Percentiles rank a stretch among this genome's conserved stretches.
phyloP scores from a whole-genome alignment of 805 yeast species.

The Saccharomycopsis schoenii region DNA sequence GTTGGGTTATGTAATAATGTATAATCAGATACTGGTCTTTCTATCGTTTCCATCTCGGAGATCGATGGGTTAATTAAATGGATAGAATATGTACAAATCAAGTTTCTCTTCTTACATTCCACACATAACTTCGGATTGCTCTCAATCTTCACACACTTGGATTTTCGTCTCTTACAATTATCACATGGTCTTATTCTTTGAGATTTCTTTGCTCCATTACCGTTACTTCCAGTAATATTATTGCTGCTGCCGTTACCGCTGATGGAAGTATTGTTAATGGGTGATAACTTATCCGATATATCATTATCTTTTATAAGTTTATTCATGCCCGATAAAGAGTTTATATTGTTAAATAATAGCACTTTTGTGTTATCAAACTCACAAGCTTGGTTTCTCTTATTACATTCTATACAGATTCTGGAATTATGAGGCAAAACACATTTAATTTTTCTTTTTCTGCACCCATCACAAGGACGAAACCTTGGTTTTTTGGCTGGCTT shows the following conservation, averaged over 20 bases:
- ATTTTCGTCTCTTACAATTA: conserved; percentile 21
- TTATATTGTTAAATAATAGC: conserved; percentile 20
- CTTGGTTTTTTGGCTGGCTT: conserved; percentile 18
- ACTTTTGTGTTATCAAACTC: conserved; percentile 20
- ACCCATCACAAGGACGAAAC: conserved; percentile 30
- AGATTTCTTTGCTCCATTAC: background rate
- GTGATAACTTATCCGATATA: conserved; percentile 1
- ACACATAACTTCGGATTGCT: conserved; percentile 17
- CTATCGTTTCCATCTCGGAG: conserved; percentile 15
- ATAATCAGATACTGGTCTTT: conserved; percentile 24
- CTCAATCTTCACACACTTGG: conserved; percentile 20
- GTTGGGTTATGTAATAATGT: conserved; percentile 24
- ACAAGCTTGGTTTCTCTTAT: conserved; percentile 25
- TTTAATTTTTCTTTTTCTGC: conserved; percentile 29
- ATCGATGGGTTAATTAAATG: conserved; percentile 8
- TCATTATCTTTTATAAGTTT: conserved; percentile 10
- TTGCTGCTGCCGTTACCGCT: background rate
- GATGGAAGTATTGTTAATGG: background rate
- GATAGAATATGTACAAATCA: conserved; percentile 22
- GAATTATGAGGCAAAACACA: conserved; percentile 23
- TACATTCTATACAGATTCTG: conserved; percentile 24
- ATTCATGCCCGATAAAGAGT: conserved; percentile 14
- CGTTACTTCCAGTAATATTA: background rate
- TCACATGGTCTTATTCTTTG: conserved; percentile 20
- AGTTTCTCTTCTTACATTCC: conserved; percentile 22